Base-by-base conservation (phyloP, 176 grass and related monocot species). In the Cenchrus fungigraminus region DNA sequence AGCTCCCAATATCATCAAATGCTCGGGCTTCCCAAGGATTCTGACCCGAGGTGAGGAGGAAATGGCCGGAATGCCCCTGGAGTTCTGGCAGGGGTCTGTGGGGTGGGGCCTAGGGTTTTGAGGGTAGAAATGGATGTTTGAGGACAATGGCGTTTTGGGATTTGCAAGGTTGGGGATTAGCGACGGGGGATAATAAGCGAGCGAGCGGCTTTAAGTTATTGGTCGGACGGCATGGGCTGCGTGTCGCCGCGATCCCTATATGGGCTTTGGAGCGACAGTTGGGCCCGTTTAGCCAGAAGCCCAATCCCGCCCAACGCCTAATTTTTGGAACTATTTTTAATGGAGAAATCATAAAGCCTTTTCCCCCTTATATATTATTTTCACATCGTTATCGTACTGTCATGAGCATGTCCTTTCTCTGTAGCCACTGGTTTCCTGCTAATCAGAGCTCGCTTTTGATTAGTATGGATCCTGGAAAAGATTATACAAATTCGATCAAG, bases 1-100 rank as follows among this genome's bases (percentile, higher is more conserved):
- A 74, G 71, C 93, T 89, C 88, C 32, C 64, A 86, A 87, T 95
- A 85, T 84, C 86, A 95, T 94, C 83, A 94, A 92, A 89, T 50
- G 70, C 92, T 74, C 79, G 74, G 20, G 82, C 83, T 93, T 91
- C 89, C 86, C 91, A 74, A 92, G 64, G 78, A 84, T 50, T 68
- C 87, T 86, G 20, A 59, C 40, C 77, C n/a, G 28, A 22, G 56
- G 67, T 59, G 76, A 0, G 1, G 7, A 17, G 12, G 0, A 22
- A 58, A 87, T 71, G 82, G 55, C 85, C 0, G 40, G 8, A 82
- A 46, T 62, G 37, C 58, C 79, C 90, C 19, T 82, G 42, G 4
- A 19, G 3, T 68, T 71, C 17, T 53, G 50, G 29, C 40, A 51
- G 20, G 42, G 16, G 11, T 20, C 6, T 12, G 63, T 9, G 43